phyloP scores from a whole-genome alignment of 2,329 filamentous ascomycete genomes.

The Fusarium papillatum region DNA sequence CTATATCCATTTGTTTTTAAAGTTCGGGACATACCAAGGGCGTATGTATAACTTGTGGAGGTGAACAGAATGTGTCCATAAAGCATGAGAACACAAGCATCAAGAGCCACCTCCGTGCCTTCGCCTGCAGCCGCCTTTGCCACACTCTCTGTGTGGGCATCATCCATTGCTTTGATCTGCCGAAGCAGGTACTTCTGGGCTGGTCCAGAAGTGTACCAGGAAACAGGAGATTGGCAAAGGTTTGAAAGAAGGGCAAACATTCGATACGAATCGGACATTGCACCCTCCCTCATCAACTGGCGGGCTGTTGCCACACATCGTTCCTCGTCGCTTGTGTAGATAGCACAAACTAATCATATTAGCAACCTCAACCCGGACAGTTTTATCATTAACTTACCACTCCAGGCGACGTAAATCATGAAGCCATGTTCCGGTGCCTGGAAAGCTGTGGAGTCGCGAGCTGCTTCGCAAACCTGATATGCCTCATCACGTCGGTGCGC shows the following conservation, averaged over 20 bases:
- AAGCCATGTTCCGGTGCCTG: slow-evolving; percentile 78
- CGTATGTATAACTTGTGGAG: slow-evolving; percentile 85
- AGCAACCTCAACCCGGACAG: slow-evolving; percentile 1
- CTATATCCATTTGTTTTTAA: neutral
- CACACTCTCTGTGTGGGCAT: slow-evolving; percentile 55
- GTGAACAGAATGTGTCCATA: slow-evolving; percentile 93
- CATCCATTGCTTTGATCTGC: slow-evolving; percentile 92
- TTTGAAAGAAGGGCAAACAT: slow-evolving; percentile 85
- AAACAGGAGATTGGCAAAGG: slow-evolving; percentile 78
- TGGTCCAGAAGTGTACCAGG: slow-evolving; percentile 84
- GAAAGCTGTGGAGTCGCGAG: slow-evolving; percentile 86
- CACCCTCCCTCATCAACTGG: slow-evolving; percentile 87
- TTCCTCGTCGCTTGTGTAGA: slow-evolving; percentile 85
- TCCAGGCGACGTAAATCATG: slow-evolving; percentile 82
- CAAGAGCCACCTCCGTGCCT: slow-evolving; percentile 59
- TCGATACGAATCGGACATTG: slow-evolving; percentile 86
- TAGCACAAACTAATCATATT: slow-evolving; percentile 76
- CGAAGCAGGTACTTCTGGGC: slow-evolving; percentile 93
- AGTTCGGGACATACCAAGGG: slow-evolving; percentile 70
- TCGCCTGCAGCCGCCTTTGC: neutral
- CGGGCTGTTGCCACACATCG: slow-evolving; percentile 80
- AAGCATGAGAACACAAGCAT: slow-evolving; percentile 86
- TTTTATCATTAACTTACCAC: slow-evolving; percentile 63
- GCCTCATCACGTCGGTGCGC: slow-evolving; percentile 77
- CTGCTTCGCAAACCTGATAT: slow-evolving; percentile 85